These are phyloP conservation scores for Zygosaccharomyces kombuchaensis DNA, from an alignment of 805 yeast species.

Conservation along the genomic window DNA sequence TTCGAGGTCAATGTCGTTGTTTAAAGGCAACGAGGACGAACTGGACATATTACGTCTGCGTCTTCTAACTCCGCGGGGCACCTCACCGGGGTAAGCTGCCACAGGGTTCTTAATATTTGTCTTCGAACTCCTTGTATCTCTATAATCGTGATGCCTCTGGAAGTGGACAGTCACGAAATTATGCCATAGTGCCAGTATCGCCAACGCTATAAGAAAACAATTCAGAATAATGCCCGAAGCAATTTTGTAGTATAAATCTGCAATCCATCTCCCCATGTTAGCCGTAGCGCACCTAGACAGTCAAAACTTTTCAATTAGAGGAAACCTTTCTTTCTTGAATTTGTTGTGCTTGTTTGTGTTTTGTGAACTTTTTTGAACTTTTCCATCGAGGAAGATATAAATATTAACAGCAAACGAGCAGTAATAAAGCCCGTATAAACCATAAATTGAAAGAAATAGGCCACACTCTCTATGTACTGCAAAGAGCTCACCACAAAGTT, in stretches of 20 bases:
- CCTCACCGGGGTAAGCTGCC: conserved; percentile 4
- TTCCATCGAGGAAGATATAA: not conserved
- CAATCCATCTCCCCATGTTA: conserved; percentile 7
- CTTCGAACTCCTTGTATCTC: conserved; percentile 30
- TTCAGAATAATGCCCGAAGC: conserved; percentile 19
- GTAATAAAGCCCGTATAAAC: not conserved
- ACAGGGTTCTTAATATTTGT: conserved; percentile 14
- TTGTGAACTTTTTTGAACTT: not conserved
- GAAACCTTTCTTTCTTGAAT: not conserved
- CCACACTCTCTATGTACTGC: conserved; percentile 10
- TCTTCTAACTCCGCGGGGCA: conserved; percentile 2
- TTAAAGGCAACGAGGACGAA: conserved; percentile 21
- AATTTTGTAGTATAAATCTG: conserved; percentile 11
- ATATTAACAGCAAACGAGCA: not conserved
- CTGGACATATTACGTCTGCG: conserved; percentile 15
- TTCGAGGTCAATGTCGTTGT: conserved; percentile 13
- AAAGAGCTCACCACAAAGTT: conserved; percentile 8
- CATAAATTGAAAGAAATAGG: not conserved
- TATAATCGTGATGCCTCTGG: conserved; percentile 23
- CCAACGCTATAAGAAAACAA: conserved; percentile 25
- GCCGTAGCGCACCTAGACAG: not conserved
- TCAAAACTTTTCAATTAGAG: not conserved
- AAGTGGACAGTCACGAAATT: conserved; percentile 28
- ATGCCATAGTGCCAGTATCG: conserved; percentile 31
- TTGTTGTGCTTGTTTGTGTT: not conserved